A percentile compares a stretch with the other conserved stretches of the same genome.
These are phyloP conservation scores for Pyrus hybrid DNA, from an alignment of 331 rosid species.

Conservation along the genomic window DNA sequence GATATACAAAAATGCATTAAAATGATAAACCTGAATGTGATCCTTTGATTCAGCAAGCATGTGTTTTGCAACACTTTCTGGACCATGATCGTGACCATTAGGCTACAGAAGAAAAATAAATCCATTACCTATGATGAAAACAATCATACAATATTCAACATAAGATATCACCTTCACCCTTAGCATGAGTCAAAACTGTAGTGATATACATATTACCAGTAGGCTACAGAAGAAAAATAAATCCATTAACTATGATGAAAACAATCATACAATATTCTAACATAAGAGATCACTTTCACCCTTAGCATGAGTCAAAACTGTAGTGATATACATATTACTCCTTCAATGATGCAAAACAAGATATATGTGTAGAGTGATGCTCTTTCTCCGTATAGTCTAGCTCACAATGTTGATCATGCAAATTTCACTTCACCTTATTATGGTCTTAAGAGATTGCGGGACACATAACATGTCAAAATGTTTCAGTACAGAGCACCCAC, in stretches of 20 bases:
- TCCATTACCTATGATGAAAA: not conserved
- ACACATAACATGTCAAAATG: not conserved
- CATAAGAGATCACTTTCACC: not conserved
- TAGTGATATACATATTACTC: not conserved
- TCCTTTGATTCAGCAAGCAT: slow-evolving; percentile 78
- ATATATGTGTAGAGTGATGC: not conserved
- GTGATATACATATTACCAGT: too few species aligned
- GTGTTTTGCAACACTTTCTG: slow-evolving; percentile 39
- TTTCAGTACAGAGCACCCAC: not conserved
- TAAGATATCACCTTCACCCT: not conserved
- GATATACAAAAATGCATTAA: not conserved
- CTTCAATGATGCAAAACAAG: not conserved
- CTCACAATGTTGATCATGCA: not conserved
- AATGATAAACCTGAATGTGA: slow-evolving; percentile 73
- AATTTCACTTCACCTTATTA: not conserved
- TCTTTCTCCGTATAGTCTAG: not conserved
- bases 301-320: not conserved
- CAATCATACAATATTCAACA: not conserved
- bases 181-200: not conserved
- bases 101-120: slow-evolving; percentile 49
- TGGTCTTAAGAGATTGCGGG: not conserved
- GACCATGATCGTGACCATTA: slow-evolving; percentile 75
- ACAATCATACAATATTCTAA: not conserved
- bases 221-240: slow-evolving; percentile 50
- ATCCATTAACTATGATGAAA: not conserved